These are phyloP conservation scores for Sporisorium exsertum DNA, from an alignment of 1,284 basidiomycete genomes.

Conservation along the genomic window DNA sequence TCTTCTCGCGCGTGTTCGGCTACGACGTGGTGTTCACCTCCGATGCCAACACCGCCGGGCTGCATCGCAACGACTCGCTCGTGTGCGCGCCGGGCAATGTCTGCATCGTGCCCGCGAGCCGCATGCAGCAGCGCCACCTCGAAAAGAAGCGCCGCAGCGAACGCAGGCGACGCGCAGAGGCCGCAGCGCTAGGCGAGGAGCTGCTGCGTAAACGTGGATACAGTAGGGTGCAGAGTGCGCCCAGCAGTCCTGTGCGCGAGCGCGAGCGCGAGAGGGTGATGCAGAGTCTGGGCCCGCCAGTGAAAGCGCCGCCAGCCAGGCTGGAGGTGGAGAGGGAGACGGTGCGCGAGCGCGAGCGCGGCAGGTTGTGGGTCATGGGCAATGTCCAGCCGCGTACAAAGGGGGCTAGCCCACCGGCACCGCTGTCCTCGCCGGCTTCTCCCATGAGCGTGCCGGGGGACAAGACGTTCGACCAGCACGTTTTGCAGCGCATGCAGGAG, in stretches of 20 bases:
- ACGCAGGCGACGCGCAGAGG: constrained; percentile 36
- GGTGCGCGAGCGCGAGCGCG: constrained; percentile 28
- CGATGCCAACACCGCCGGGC: background rate
- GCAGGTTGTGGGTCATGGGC: constrained; percentile 44
- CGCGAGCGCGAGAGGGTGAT: background rate
- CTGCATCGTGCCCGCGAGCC: constrained; percentile 30
- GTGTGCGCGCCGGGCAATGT: constrained; percentile 39
- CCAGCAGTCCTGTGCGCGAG: constrained; percentile 10
- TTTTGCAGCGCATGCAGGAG: constrained; percentile 14
- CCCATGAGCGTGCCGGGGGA: background rate
- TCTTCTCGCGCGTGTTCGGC: constrained; percentile 33
- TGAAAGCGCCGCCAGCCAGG: constrained; percentile 14
- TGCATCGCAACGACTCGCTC: background rate
- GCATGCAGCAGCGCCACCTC: constrained; percentile 12
- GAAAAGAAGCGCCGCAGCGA: constrained; percentile 41
- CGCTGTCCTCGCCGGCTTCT: constrained; percentile 2
- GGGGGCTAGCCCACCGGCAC: background rate
- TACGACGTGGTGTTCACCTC: constrained; percentile 36
- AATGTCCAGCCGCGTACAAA: constrained; percentile 15
- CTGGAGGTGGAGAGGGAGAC: constrained; percentile 26
- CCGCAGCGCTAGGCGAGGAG: constrained; percentile 28
- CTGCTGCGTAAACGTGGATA: constrained; percentile 11
- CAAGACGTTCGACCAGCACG: constrained; percentile 14
- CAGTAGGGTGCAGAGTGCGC: constrained; percentile 1
- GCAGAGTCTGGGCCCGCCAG: constrained; percentile 17